Evolutionary conservation across 257 asterid species (phyloP), one percentile per base, ranked within the genome.

Genomic region (Solanum virginianum): DNA sequence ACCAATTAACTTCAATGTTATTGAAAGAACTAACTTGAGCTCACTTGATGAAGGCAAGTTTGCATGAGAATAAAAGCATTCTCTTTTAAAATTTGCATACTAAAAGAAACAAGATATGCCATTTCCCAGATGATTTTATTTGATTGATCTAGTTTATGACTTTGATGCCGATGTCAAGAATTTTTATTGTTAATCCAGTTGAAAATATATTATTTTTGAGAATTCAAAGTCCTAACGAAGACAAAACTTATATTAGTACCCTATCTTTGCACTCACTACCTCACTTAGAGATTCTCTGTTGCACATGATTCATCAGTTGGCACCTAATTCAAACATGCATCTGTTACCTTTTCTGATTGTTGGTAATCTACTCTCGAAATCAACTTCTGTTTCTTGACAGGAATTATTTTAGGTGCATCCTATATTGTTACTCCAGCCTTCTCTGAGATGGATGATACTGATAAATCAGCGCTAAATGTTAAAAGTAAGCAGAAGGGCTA

Each of bases 21-120:
- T 96, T 91, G 92, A 93, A 87, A 91, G 99, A 86, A 94, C 94
- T 85, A 87, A 86, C 88, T 91, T 96, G 91, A 89, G 90, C 65
- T 86, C 94, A 83, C 93, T 96, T 80, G 88, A 92, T 83, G 99
- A 96, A 95, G 99, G 99, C 95, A 88, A 86, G 55, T 45, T 65
- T 71, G 83, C 49, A 79, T 53, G 26, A 53, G 36, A 79, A 26
- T 53, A 5, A 53, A 79, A 17, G 26, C 49, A 9, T 79, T 12
- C 43, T 53, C 16, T 29, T 54, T 54, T 29, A 16, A 53, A 26
- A 26, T 26, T 79, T 29, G 29, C 82, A 51, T 8, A 8, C 24
- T 70, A 41, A 41, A 45, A 45, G 7, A 12, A 45, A 72, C 80
- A 72, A 72, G 80, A 72, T 45, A 72, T 12, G 39, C 56, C 54